Evolutionary conservation across 345 rosid species (phyloP), one percentile per base, ranked within the genome.

Genomic region (Jatropha curcas): DNA sequence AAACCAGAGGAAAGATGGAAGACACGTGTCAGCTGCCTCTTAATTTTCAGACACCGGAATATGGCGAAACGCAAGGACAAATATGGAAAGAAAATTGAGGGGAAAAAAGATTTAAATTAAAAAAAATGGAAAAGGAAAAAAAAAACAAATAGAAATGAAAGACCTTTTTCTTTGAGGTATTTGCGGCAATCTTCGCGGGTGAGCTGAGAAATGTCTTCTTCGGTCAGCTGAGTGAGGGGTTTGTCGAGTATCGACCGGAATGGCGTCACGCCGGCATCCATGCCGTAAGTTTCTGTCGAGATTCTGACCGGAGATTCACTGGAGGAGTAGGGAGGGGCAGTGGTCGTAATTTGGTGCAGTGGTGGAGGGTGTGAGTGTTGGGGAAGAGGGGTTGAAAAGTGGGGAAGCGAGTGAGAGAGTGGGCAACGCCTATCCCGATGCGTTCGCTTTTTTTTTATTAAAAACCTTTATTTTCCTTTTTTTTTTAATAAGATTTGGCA

Each of bases 151-250:
- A 93, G 95, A 79, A 92, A 84, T 39, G 88, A 85, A 84, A 51
- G 75, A 92, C 97, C 98, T 92, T 94, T 94, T 66, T 84, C 95
- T 77, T 85, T 94, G 86, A 94, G 98, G 79, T 85, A 94, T 71
- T 86, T 92, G 79, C 98, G 95, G 83, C 98, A 94, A 74, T 94
- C 98, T 62, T 92, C 97, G 43, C 98, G 98, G 3, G 97, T 92
- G 79, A 94, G 88, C 90, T 92, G 98, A n/a, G 98, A 89, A 89
- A 94, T 94, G 91, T 94, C 98, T 30, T 94, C 98, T 73, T 94
- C 98, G 4, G 97, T 92, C 62, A 73, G 76, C 35, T 88, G 93
- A 74, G 82, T 78, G 39, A 90, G 84, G 65, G 98, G 97, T 76
- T 88, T 94, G 76, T 86, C 97, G 0, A 94, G 96, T 82, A 92